Evolutionary conservation across 164 flowering plant genomes (phyloP), one percentile per base, ranked within the genome.

Genomic region (Euptelea pleiosperma): DNA sequence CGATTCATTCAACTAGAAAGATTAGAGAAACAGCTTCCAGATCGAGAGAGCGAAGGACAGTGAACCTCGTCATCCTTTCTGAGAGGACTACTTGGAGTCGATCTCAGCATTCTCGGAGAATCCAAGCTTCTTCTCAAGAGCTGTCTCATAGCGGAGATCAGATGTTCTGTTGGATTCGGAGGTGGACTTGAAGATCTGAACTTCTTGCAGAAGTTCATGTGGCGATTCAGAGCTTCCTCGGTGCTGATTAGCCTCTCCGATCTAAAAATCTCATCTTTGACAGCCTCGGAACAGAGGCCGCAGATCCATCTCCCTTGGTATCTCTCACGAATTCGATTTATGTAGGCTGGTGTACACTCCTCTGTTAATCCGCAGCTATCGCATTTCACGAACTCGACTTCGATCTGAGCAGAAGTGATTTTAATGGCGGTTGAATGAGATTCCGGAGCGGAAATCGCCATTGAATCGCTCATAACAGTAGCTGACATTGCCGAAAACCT

Each of bases 241-340:
- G 75, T 77, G 66, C 80, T 82, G 8, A 91, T 78, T 8, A 81
- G 71, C 65, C 79, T 69, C 25, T 74, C 73, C 3, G 86, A 71
- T 30, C 84, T 73, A 18, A 63, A 29, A 29, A 84, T 72, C 67
- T 90, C 97, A 9, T 87, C 82, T 44, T 84, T 73, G 8, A 86
- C 75, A 3, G 88, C 95, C 39, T 87, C 92, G 0, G 80, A 68
- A 52, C 97, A 90, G 2, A 89, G 72, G 1, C 97, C 97, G 55
- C 97, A 89, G 14, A 89, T 78, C 97, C 97, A 89, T 56, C 72
- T 75, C 4, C 91, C 94, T 2, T 72, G 63, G 25, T 77, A 80
- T 7, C 88, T 52, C 24, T 81, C 78, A 0, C 91, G 73, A 8
- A 84, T 63, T 12, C 72, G 55, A 14, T 66, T 77, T 3, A 89